Percentiles rank a stretch among this genome's conserved stretches.
phyloP scores from a whole-genome alignment of 345 rosid species.

The Anastatica hierochuntica region DNA sequence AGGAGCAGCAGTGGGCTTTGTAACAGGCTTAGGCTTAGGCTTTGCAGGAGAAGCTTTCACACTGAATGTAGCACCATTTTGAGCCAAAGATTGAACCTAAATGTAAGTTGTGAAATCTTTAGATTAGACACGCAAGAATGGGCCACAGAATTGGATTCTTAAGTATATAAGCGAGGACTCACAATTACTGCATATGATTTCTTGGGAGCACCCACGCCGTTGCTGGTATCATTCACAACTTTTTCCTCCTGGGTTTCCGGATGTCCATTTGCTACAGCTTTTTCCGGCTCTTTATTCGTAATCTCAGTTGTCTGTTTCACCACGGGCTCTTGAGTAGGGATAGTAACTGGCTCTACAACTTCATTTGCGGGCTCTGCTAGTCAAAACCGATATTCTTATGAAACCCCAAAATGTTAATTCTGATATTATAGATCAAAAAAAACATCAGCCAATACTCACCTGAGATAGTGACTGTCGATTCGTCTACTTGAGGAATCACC shows the following conservation, averaged over 20 bases:
- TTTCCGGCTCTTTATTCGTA: conserved; percentile 9
- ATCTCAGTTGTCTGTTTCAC: conserved; percentile 11
- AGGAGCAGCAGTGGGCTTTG: neutral
- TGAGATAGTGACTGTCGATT: neutral
- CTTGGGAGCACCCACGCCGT: conserved; percentile 19
- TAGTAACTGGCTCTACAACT: conserved; percentile 6
- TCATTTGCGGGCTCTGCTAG: conserved; percentile 1
- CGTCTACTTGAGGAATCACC: conserved; percentile 13
- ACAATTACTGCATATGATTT: conserved; percentile 19
- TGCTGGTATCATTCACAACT: conserved; percentile 4
- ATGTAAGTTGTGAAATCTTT: neutral
- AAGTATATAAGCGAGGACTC: conserved; percentile 13
- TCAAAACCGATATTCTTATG: neutral
- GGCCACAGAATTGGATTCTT: neutral
- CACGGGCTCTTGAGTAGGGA: conserved; percentile 3
- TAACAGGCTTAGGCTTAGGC: conserved; percentile 21
- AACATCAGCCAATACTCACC: conserved; percentile 14
- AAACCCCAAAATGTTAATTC: neutral
- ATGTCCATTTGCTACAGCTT: conserved; percentile 10
- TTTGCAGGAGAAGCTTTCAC: conserved; percentile 24
- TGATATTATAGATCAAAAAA: neutral
- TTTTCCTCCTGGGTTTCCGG: conserved; percentile 1
- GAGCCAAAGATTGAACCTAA: conserved; percentile 11
- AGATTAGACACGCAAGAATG: neutral
- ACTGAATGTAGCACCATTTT: neutral